Evolutionary conservation across 169 alveolate genomes (phyloP).

Genomic region (Babesia microti): DNA sequence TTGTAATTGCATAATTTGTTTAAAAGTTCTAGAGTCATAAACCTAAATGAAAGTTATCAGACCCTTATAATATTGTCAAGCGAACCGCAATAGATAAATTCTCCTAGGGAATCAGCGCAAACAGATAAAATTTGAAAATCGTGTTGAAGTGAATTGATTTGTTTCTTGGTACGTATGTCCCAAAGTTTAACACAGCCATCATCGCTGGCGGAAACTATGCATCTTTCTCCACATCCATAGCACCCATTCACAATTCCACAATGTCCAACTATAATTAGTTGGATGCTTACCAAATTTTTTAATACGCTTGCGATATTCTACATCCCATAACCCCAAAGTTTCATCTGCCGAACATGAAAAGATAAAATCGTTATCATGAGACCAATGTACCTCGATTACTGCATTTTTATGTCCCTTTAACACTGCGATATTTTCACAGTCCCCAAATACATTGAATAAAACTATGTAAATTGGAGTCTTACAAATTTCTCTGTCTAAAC

Average conservation of each 20-base stretch:
- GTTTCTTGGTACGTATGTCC: conserved; percentile 57
- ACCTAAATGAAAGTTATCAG: conserved; percentile 13
- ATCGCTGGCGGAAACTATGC: conserved; percentile 62
- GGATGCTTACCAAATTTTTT: conserved; percentile 49
- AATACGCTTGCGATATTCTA: conserved; percentile 50
- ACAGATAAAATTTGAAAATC: conserved; percentile 64
- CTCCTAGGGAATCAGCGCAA: conserved; percentile 55
- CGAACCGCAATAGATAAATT: conserved; percentile 55
- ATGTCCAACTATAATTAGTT: conserved; percentile 32
- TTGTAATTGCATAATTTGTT: conserved; percentile 31
- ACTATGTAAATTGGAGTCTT: conserved; percentile 13
- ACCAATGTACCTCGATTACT: conserved; percentile 69
- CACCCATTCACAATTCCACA: conserved; percentile 42
- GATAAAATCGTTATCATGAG: conserved; percentile 38
- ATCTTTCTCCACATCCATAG: conserved; percentile 34
- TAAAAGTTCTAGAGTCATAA: conserved; percentile 43
- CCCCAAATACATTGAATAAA: conserved; percentile 66
- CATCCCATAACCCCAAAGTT: conserved; percentile 69
- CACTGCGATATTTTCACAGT: conserved; percentile 62
- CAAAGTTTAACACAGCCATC: conserved; percentile 70
- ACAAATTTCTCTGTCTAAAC: conserved; percentile 55
- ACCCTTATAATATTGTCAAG: conserved; percentile 66
- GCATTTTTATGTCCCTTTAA: conserved; percentile 75
- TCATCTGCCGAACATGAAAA: conserved; percentile 74
- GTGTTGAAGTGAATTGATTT: conserved; percentile 45